Evolutionary conservation across 768 basidiomycete species (phyloP), one percentile per base, ranked within the genome.

Genomic region (Astraeus odoratus): DNA sequence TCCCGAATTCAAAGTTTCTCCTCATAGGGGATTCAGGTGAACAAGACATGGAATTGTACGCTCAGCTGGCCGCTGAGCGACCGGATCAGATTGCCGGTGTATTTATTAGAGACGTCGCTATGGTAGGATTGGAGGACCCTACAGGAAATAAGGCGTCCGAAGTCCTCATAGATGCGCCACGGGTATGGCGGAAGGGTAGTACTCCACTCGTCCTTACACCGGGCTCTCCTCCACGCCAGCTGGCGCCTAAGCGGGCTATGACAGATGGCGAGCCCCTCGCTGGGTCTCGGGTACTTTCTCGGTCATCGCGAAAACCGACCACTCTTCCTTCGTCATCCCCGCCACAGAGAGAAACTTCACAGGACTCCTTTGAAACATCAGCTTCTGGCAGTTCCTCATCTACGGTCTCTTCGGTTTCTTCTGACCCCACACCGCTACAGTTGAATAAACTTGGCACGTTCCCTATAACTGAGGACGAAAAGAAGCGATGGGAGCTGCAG

Each of bases 21-120:
- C 76, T 94, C 39, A 72, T 98, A 31, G 95, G 95, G 6, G 95
- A 98, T 61, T 80, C 83, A 0, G 95, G 94, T 26, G 95, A 98
- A 59, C 94, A 96, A 53, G 95, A 98, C 64, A 67, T 98, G 35
- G 93, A 98, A 62, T 71, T 98, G 2, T 98, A 97, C 60, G 72
- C 83, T 12, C 71, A 79, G 3, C 58, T 95, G 15, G 91, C 95
- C 1, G 62, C 67, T 15, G 81, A 88, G 45, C 70, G 80, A 9
- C 79, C 84, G 0, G 52, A 68, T 4, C 86, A 88, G 56, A 74
- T 98, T 29, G 66, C 83, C 4, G 90, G 72, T 3, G 78, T 97
- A 27, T 89, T 90, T 65, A 80, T 98, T 34, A 77, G 95, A 18
- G 87, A 95, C 54, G 86, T 83, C 12, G 70, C 72, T 3, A 47